Base-by-base conservation (phyloP, 176 grass and related monocot genomes). In the Carex pumila region DNA sequence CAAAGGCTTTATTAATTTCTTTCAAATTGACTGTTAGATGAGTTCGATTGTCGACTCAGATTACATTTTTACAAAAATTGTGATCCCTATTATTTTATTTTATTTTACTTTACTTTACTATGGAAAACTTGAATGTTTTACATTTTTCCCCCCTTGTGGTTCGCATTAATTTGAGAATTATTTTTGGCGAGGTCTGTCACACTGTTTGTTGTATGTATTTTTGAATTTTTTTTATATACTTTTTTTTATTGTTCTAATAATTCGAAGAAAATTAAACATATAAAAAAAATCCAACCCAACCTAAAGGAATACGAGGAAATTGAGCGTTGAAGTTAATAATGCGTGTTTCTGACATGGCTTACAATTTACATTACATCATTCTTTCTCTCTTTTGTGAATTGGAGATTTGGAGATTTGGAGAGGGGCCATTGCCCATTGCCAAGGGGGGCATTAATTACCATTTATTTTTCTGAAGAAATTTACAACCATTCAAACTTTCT, bases 401-500 rank as follows among this genome's bases (percentile, higher is more conserved):
- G 52, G 52, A 56, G 73, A 11, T n/a, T n/a, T n/a, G n/a, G n/a
- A n/a, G n/a, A n/a, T n/a, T n/a, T n/a, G n/a, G n/a, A n/a, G n/a
- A n/a, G n/a, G n/a, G n/a, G n/a, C n/a, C n/a, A n/a, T n/a, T n/a
- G n/a, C n/a, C n/a, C n/a, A n/a, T n/a, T n/a, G n/a, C n/a, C n/a
- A n/a, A n/a, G n/a, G 25, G 50, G 59, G 0, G 8, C 79, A 81
- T 81, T 81, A 62, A 81, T 64, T 41, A 41, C 30, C 79, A 81
- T 81, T 81, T 81, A 81, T 64, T 64, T 64, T 58, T 64, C 19
- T 61, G 7, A 22, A 81, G 14, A 61, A 81, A 63, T 81, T 81
- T 12, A 34, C 69, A 63, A 31, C 55, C 78, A 81, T 61, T 62
- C 60, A 62, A 61, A 81, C 7, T 43, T 57, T 47, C 41, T 81